A percentile compares a stretch with the other conserved stretches of the same genome.
Conservation (phyloP, 2,329 filamentous ascomycete species). For the Botryotinia calthae region DNA sequence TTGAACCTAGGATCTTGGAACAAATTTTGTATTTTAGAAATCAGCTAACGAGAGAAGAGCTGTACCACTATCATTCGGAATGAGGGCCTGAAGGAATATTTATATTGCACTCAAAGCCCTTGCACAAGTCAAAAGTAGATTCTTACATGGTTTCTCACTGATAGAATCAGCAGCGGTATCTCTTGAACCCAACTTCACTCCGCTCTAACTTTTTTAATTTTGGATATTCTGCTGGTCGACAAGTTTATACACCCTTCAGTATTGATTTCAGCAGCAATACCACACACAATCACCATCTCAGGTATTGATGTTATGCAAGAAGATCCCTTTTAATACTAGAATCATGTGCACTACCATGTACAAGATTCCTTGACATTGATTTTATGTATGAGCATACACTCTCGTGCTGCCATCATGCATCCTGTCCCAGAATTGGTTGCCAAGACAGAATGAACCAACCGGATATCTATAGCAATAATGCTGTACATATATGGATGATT, state of each 20-base stretch:
- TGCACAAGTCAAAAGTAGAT: neutral
- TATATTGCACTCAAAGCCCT: neutral
- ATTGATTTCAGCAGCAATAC: neutral
- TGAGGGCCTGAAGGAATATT: neutral
- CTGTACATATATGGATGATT: neutral
- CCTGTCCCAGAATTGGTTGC: neutral
- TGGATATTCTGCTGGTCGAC: neutral
- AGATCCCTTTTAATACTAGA: neutral
- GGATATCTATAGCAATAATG: neutral
- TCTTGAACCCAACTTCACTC: neutral
- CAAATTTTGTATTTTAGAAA: neutral
- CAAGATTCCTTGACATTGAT: neutral
- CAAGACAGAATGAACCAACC: neutral
- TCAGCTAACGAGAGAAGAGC: neutral
- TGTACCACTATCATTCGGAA: neutral
- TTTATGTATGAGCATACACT: neutral
- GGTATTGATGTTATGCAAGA: neutral
- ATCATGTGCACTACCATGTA: neutral
- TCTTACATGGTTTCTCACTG: neutral
- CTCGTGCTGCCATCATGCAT: neutral
- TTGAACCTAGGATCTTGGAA: neutral
- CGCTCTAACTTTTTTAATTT: neutral
- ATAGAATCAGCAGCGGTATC: neutral
- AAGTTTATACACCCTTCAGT: neutral
- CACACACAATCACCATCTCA: neutral